Conservation (phyloP, 148 eudicot species). For the Persicaria tinctoria region DNA sequence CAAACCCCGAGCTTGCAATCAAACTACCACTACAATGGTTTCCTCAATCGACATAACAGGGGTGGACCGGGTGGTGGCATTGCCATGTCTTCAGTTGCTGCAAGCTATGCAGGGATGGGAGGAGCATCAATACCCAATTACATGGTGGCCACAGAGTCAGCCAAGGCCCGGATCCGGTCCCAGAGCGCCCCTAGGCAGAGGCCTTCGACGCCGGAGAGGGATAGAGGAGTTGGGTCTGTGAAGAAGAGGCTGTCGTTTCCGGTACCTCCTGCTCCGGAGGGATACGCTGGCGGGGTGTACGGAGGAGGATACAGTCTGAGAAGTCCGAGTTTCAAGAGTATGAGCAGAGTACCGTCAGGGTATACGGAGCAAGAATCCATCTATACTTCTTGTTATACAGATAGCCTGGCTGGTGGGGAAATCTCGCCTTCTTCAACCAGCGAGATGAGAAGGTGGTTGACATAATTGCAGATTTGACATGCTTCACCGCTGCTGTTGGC, state of each 20-base stretch:
- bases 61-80: slow-evolving; percentile 21
- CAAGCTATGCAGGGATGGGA: too few relatives aligned
- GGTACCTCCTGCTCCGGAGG: slow-evolving; percentile 41
- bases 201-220: slow-evolving; percentile 65
- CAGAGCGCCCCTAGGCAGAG: slow-evolving; percentile 78
- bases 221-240: slow-evolving; percentile 26
- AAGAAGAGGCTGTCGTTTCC: slow-evolving; percentile 66
- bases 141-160: slow-evolving; percentile 81
- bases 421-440: slow-evolving; percentile 69
- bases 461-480: slow-evolving; percentile 19
- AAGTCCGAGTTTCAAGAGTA: slow-evolving; percentile 72
- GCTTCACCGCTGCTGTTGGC: too few relatives aligned
- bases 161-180: slow-evolving; percentile 47
- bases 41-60: slow-evolving; percentile 15
- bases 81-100: neutral
- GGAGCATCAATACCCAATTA: slow-evolving; percentile 45
- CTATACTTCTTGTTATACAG: slow-evolving; percentile 68
- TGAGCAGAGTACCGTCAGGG: slow-evolving; percentile 28
- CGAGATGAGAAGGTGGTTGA: slow-evolving; percentile 68
- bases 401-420: slow-evolving; percentile 60
- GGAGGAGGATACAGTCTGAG: slow-evolving; percentile 32
- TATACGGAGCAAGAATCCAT: slow-evolving; percentile 56
- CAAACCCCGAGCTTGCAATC: slow-evolving; percentile 69
- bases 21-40: slow-evolving; percentile 34
- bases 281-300: slow-evolving; percentile 6